Evolutionary conservation across 345 rosid species (phyloP).

Genomic region (Erucastrum elatum): DNA sequence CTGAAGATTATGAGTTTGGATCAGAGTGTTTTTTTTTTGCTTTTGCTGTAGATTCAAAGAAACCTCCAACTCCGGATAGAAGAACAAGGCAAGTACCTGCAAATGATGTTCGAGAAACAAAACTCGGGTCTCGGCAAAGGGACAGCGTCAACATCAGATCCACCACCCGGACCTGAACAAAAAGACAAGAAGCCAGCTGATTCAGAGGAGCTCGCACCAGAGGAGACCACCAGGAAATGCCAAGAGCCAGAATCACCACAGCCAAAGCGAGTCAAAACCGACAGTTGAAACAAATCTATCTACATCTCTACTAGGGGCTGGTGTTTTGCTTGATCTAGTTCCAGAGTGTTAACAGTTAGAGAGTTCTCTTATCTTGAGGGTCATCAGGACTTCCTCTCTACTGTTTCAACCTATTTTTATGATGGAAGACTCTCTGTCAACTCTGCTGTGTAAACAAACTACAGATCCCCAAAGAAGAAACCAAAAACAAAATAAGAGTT

Average conservation of each 20-base stretch:
- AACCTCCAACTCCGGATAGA: slow-evolving; percentile 92
- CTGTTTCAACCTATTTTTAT: slow-evolving; percentile 25
- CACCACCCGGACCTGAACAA: slow-evolving; percentile 41
- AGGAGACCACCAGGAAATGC: slow-evolving; percentile 30
- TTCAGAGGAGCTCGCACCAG: slow-evolving; percentile 23
- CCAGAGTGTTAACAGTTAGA: slow-evolving; percentile 28
- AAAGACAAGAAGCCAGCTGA: slow-evolving; percentile 40
- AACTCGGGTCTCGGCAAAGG: slow-evolving; percentile 59
- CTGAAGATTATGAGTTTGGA: background rate
- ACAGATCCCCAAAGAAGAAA: slow-evolving; percentile 33
- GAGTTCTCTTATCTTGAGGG: background rate
- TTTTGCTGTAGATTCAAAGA: slow-evolving; percentile 69
- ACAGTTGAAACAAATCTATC: slow-evolving; percentile 22
- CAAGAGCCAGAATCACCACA: slow-evolving; percentile 34
- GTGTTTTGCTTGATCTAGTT: background rate
- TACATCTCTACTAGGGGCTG: background rate
- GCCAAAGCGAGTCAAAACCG: slow-evolving; percentile 38
- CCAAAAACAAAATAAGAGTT: slow-evolving; percentile 19
- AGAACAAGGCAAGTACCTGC: slow-evolving; percentile 94
- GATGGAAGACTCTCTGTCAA: slow-evolving; percentile 36
- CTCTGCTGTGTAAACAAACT: slow-evolving; percentile 34
- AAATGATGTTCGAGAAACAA: slow-evolving; percentile 97
- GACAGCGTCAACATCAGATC: slow-evolving; percentile 52
- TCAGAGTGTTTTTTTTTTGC: background rate
- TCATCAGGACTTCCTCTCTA: slow-evolving; percentile 18